phyloP scores from a whole-genome alignment of 148 eudicot genomes.

The Chenopodium suecicum region DNA sequence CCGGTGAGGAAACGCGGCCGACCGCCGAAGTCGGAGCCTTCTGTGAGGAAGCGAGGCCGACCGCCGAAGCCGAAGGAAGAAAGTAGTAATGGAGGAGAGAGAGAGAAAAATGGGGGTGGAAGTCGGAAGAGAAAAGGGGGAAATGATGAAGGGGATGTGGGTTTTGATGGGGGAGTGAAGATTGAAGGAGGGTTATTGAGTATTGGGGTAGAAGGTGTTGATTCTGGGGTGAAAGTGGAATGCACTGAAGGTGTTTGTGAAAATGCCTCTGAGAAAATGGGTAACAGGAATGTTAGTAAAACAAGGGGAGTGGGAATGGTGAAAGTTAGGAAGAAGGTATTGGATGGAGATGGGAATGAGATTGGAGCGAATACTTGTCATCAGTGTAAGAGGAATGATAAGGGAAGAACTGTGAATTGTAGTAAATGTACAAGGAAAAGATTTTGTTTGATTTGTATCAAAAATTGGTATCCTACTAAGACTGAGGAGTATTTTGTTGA shows the following conservation, averaged over 20 bases:
- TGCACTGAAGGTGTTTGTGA: constrained; percentile 38
- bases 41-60: constrained; percentile 28
- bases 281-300: background rate
- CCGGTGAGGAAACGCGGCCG: too few relatives aligned
- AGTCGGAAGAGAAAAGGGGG: background rate
- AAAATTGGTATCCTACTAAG: constrained; percentile 57
- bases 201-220: background rate
- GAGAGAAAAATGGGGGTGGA: background rate
- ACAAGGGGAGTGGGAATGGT: constrained; percentile 10
- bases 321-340: background rate
- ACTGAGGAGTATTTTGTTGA: constrained; percentile 45
- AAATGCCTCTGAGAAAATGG: constrained; percentile 30
- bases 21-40: background rate
- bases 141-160: constrained; percentile 9
- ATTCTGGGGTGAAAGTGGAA: background rate
- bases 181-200: constrained; percentile 14
- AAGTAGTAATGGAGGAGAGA: background rate
- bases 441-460: constrained; percentile 59
- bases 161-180: background rate
- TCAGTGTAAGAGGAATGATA: constrained; percentile 82
- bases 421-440: constrained; percentile 41
- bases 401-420: constrained; percentile 55
- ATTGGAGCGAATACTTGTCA: constrained; percentile 45
- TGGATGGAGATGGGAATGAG: constrained; percentile 18
- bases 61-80: constrained; percentile 6